These are phyloP conservation scores for Peltaster fructicola DNA, from an alignment of 2,329 filamentous ascomycete genomes.

Conservation along the genomic window DNA sequence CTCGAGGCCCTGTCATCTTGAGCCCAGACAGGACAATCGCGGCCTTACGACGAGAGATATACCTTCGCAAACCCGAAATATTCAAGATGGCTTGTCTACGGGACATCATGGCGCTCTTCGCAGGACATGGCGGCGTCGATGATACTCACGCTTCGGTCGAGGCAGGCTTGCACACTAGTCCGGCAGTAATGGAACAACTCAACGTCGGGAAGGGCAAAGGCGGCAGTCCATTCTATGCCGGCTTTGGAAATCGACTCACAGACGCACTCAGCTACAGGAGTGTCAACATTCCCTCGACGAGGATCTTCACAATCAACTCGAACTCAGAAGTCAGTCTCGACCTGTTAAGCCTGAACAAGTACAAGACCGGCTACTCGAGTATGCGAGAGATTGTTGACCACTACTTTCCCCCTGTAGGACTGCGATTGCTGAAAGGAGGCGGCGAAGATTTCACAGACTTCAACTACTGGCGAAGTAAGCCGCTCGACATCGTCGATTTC, in stretches of 20 bases:
- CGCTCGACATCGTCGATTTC: slow-evolving; percentile 74
- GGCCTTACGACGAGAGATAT: slow-evolving; percentile 77
- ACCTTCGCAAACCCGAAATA: slow-evolving; percentile 88
- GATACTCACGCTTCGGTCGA: slow-evolving; percentile 14
- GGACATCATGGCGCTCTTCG: slow-evolving; percentile 79
- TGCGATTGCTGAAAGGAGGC: slow-evolving; percentile 64
- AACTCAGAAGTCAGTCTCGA: slow-evolving; percentile 91
- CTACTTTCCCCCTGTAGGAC: slow-evolving; percentile 84
- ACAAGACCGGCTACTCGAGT: slow-evolving; percentile 91
- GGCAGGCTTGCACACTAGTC: slow-evolving; percentile 7
- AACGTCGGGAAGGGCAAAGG: slow-evolving; percentile 12
- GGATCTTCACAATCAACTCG: slow-evolving; percentile 97
- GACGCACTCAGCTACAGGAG: slow-evolving; percentile 92
- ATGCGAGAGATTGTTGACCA: slow-evolving; percentile 97
- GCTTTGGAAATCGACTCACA: slow-evolving; percentile 89
- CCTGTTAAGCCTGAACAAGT: slow-evolving; percentile 74
- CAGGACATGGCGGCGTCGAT: slow-evolving; percentile 19
- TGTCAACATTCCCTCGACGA: slow-evolving; percentile 81
- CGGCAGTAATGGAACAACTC: slow-evolving; percentile 7
- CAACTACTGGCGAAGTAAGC: slow-evolving; percentile 80
- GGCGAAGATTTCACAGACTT: slow-evolving; percentile 96
- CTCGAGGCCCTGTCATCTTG: slow-evolving; percentile 82
- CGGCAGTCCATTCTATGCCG: slow-evolving; percentile 70
- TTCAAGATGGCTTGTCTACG: slow-evolving; percentile 99
- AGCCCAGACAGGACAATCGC: slow-evolving; percentile 91